Evolutionary conservation across 345 rosid species (phyloP).

Genomic region (Toxicodendron radicans): DNA sequence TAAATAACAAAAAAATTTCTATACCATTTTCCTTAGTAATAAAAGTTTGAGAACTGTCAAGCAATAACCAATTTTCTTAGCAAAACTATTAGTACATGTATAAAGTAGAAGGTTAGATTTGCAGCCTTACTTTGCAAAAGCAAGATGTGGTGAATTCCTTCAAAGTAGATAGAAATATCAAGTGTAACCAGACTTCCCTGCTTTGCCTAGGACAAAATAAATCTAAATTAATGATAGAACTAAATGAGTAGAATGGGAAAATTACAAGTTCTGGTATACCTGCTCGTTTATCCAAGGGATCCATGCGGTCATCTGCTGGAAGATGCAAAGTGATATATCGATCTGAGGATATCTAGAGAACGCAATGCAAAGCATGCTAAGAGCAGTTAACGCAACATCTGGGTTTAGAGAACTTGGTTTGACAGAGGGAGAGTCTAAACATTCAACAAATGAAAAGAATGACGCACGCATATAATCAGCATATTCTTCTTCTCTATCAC

Average conservation of each 20-base stretch:
- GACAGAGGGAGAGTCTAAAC: slow-evolving; percentile 47
- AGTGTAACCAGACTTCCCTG: slow-evolving; percentile 40
- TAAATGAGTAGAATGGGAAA: slow-evolving; percentile 12
- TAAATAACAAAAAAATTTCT: too few relatives aligned
- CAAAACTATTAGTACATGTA: slow-evolving; percentile 11
- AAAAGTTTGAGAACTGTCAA: slow-evolving; percentile 8
- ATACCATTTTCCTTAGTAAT: slow-evolving; percentile 1
- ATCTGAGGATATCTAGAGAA: slow-evolving; percentile 60
- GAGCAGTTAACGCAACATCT: slow-evolving; percentile 62
- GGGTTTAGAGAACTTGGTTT: slow-evolving; percentile 47
- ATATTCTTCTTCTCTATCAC: slow-evolving; percentile 54
- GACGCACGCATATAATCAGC: slow-evolving; percentile 48
- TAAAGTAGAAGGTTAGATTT: slow-evolving; percentile 17
- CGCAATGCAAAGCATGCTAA: slow-evolving; percentile 77
- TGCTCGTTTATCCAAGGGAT: slow-evolving; percentile 76
- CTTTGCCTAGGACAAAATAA: slow-evolving; percentile 51
- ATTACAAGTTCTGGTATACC: slow-evolving; percentile 38
- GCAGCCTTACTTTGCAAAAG: slow-evolving; percentile 60
- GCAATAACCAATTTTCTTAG: not conserved
- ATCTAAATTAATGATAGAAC: slow-evolving; percentile 11
- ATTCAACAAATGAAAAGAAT: slow-evolving; percentile 59
- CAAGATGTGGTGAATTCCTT: slow-evolving; percentile 70
- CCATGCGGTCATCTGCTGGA: slow-evolving; percentile 63
- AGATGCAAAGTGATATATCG: slow-evolving; percentile 52
- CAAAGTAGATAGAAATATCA: slow-evolving; percentile 62